A percentile compares a stretch with the other conserved stretches of the same genome.
These are phyloP conservation scores for Cladosporium sp. DNA, from an alignment of 2,329 filamentous ascomycete genomes.

Conservation along the genomic window DNA sequence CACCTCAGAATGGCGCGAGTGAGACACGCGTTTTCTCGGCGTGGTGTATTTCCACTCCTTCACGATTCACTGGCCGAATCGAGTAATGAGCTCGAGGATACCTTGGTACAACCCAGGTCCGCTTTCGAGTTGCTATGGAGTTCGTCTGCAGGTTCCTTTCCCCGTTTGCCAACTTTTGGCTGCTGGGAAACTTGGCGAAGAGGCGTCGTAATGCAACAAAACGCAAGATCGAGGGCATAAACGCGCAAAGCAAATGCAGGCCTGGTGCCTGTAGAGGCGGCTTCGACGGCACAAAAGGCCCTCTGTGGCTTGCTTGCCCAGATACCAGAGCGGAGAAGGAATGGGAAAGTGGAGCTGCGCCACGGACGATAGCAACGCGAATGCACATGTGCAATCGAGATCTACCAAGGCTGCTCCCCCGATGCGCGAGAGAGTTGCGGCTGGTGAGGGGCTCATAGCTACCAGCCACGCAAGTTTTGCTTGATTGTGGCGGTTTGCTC, in stretches of 20 bases:
- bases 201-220: neutral
- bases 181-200: neutral
- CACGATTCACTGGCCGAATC: neutral
- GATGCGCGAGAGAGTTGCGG: neutral
- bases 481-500: conserved; percentile 1
- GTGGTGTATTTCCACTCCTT: neutral
- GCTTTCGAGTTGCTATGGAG: neutral
- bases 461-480: neutral
- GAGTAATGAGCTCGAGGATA: neutral
- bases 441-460: neutral
- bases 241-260: neutral
- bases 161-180: neutral
- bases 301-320: neutral
- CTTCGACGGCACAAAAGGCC: neutral
- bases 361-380: neutral
- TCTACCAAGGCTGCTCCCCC: neutral
- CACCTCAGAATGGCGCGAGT: neutral
- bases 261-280: neutral
- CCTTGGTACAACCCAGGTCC: neutral
- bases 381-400: neutral
- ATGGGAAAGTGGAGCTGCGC: neutral
- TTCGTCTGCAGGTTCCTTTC: neutral
- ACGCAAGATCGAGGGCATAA: neutral
- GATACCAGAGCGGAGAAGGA: neutral
- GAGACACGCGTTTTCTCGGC: neutral